Base-by-base conservation (phyloP, 805 yeast genomes). In the Nakazawaea laoshanensis region DNA sequence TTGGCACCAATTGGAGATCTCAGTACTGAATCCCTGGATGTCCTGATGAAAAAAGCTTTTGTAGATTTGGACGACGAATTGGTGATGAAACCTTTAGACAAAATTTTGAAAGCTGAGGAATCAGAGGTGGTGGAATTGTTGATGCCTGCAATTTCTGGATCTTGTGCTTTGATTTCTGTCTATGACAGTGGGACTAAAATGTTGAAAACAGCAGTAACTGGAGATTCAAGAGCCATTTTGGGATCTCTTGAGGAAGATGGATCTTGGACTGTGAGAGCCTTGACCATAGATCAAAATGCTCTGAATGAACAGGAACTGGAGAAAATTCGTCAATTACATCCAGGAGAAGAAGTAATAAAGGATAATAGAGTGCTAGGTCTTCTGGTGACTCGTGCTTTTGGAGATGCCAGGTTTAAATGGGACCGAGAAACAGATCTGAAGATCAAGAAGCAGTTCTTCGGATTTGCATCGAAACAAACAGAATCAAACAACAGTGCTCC, bases 131-230 rank as follows among this genome's bases (percentile, higher is more conserved):
- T 88, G 1, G 85, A 78, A 50, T 55, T 77, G 39, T 65, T 83
- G 45, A 77, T 89, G 70, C 96, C 98, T 4, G 98, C 97, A 2
- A 66, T 94, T 26, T 81, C 95, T 2, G 98, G 98, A 0, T 80
- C 96, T 1, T 92, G 98, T 61, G 96, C 94, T 0, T 65, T 92
- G 42, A 63, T 92, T 37, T 75, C 95, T 3, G 78, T 85, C 46
- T 92, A 81, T 57, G 96, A 92, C 55, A 74, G 95, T 1, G 68
- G 70, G 33, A 63, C 85, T 16, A 67, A 74, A 35, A 57, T 68
- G 20, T 66, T 92, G 45, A 78, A 85, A 43, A 94, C 92, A 22
- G 97, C 98, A 0, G 94, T 89, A 4, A 77, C 97, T 0, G 98
- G 98, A 32, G 98, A 92, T 52, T 88, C 96, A 0, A 67, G 98